Percentiles rank a stretch among this genome's conserved stretches.
These are phyloP conservation scores for Neonectria sp. DNA, from an alignment of 2,329 filamentous ascomycete genomes.

Conservation along the genomic window DNA sequence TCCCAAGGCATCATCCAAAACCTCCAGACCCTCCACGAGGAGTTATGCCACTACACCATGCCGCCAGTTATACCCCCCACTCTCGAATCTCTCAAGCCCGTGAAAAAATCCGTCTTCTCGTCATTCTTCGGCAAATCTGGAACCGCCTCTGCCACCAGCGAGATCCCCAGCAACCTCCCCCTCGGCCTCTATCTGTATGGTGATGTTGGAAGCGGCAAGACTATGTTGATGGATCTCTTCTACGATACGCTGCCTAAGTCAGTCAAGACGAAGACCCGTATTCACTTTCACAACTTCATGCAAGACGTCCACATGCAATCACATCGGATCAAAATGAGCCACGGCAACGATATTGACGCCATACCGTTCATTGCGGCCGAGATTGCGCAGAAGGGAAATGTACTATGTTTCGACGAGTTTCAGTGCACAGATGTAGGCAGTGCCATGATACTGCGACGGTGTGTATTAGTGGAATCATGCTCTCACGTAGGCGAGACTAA, in stretches of 20 bases:
- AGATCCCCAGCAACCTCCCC: conserved; percentile 81
- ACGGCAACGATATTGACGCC: conserved; percentile 91
- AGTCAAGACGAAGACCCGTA: conserved; percentile 87
- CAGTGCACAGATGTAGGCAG: conserved; percentile 99
- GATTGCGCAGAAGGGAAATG: conserved; percentile 86
- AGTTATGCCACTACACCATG: conserved; percentile 81
- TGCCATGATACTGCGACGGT: conserved; percentile 94
- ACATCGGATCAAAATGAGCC: conserved; percentile 89
- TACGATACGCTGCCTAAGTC: conserved; percentile 90
- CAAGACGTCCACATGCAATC: conserved; percentile 94
- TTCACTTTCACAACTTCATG: conserved; percentile 99
- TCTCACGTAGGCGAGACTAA: conserved; percentile 31
- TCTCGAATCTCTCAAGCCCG: conserved; percentile 76
- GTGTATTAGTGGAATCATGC: conserved; percentile 31
- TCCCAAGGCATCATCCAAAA: conserved; percentile 84
- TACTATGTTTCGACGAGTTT: conserved; percentile 98
- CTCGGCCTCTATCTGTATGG: conserved; percentile 95
- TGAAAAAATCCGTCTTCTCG: conserved; percentile 69
- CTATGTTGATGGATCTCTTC: conserved; percentile 99
- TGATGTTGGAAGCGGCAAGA: conserved; percentile 97
- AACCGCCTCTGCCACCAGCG: conserved; percentile 57
- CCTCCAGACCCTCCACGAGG: conserved; percentile 90
- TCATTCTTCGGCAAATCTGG: conserved; percentile 72
- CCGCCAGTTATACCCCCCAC: conserved; percentile 83
- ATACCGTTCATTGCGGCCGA: conserved; percentile 95